Conservation (phyloP, 2,329 filamentous ascomycete species). For the Neodidymelliopsis sp. region DNA sequence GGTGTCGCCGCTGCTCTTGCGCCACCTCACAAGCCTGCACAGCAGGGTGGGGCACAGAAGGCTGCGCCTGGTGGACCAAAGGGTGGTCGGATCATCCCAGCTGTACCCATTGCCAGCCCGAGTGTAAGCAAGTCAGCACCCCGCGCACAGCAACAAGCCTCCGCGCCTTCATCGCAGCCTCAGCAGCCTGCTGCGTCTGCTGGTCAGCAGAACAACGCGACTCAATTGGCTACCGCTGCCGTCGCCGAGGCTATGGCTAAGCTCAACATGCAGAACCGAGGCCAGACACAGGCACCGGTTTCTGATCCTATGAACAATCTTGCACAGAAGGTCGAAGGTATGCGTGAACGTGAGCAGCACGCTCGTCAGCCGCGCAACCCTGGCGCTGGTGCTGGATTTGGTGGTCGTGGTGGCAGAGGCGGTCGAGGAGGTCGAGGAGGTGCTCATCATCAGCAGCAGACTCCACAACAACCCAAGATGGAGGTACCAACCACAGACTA, state of each 20-base stretch:
- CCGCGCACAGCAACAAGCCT: conserved; percentile 47
- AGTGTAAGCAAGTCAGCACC: conserved; percentile 44
- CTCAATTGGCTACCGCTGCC: conserved; percentile 76
- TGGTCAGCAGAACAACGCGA: conserved; percentile 65
- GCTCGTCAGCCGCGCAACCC: conserved; percentile 59
- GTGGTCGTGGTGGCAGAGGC: conserved; percentile 53
- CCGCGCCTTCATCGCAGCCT: conserved; percentile 51
- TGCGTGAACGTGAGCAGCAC: conserved; percentile 70
- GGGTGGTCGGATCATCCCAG: conserved; percentile 66
- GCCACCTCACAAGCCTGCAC: conserved; percentile 52
- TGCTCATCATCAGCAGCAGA: conserved; percentile 37
- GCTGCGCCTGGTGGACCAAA: conserved; percentile 53
- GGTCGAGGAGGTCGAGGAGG: conserved; percentile 59
- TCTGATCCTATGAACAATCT: conserved; percentile 70
- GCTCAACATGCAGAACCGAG: conserved; percentile 55
- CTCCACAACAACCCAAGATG: conserved; percentile 67
- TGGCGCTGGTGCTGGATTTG: conserved; percentile 49
- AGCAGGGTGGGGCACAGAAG: conserved; percentile 46
- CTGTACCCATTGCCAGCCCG: conserved; percentile 67
- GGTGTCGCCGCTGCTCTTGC: conserved; percentile 65
- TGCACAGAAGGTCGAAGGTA: conserved; percentile 77
- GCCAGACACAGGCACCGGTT: conserved; percentile 32
- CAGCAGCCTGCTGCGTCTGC: conserved; percentile 33
- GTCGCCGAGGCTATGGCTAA: conserved; percentile 84
- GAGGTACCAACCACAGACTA: conserved; percentile 92